Base-by-base conservation (phyloP, 306 rosid genomes). In the Mimosa pudica region DNA sequence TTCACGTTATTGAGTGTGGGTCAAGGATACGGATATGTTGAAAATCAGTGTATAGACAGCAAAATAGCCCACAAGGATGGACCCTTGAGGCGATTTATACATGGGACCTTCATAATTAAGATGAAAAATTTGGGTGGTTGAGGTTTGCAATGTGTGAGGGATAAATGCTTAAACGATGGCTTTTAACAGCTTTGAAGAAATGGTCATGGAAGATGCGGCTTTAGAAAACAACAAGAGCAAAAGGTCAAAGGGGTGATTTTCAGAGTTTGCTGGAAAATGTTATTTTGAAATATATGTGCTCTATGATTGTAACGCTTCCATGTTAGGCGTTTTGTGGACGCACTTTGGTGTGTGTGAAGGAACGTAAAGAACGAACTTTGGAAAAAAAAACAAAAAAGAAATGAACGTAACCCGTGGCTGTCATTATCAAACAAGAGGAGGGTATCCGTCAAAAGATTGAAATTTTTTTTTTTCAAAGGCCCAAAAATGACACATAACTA, bases 51-150 rank as follows among this genome's bases (percentile, higher is more conserved):
- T 79, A 71, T 8, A 20, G 74, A 76, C 65, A 78, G 78, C 76
- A 65, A 52, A 1, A n/a, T 52, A 52, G 14, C 12, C 1, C 63
- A 8, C 0, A 0, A 10, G 72, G 75, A 8, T 38, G 86, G 80
- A 71, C 86, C 86, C 86, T 75, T 0, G 81, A 20, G 70, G 77
- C 12, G 42, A 74, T 35, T 61, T 60, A 14, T 72, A 8, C 32
- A 71, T 0, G 4, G 52, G 18, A 1, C 32, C 8, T 45, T 62
- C 68, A 62, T 62, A 11, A 61, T 30, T 13, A 42, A 61, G 64
- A 57, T 74, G 68, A 2, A 82, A 66, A 73, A n/a, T 55, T 42
- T 10, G 5, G 58, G 86, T 83, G 90, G 88, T 32, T 77, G 82
- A 76, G 74, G 81, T 20, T 20, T 78, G 70, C 30, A 41, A 73